These are phyloP conservation scores for Penicillium tannophilum DNA, from an alignment of 495 filamentous ascomycete genomes.

Conservation along the genomic window DNA sequence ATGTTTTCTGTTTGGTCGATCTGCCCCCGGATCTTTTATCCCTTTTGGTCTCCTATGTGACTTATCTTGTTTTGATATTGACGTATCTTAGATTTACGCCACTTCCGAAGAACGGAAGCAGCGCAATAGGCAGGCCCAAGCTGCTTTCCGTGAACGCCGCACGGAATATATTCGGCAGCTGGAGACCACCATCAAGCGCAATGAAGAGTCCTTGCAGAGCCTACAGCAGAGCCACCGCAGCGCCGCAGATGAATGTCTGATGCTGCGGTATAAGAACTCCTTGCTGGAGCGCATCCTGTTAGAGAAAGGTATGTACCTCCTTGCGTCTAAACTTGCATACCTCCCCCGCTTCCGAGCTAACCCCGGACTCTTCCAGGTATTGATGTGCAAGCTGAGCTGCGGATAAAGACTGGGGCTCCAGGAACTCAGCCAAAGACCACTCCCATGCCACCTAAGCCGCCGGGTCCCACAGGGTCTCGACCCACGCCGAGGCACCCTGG, in stretches of 20 bases:
- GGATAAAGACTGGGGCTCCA: constrained; percentile 76
- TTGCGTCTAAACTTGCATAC: not conserved
- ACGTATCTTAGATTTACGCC: constrained; percentile 76
- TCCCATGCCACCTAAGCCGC: constrained; percentile 48
- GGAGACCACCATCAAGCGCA: constrained; percentile 94
- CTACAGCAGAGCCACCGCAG: constrained; percentile 92
- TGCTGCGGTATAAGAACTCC: constrained; percentile 98
- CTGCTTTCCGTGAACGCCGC: constrained; percentile 92
- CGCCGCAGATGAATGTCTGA: constrained; percentile 95
- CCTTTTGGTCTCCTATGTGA: not conserved
- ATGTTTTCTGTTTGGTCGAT: constrained; percentile 5
- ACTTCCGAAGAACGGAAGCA: constrained; percentile 98
- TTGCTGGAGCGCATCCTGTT: constrained; percentile 91
- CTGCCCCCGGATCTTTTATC: not conserved
- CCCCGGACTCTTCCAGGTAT: constrained; percentile 62
- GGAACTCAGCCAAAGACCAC: constrained; percentile 63
- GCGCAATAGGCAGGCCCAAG: constrained; percentile 95
- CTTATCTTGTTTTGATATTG: not conserved
- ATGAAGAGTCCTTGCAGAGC: constrained; percentile 89
- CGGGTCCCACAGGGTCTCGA: constrained; percentile 18
- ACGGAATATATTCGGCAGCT: constrained; percentile 99
- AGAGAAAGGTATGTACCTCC: constrained; percentile 73
- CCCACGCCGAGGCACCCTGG: constrained; percentile 67
- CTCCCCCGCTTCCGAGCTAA: constrained; percentile 11
- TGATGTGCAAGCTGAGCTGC: constrained; percentile 94